These are phyloP conservation scores for Simplicillium sp. DNA, from an alignment of 2,329 filamentous ascomycete genomes.

Conservation along the genomic window DNA sequence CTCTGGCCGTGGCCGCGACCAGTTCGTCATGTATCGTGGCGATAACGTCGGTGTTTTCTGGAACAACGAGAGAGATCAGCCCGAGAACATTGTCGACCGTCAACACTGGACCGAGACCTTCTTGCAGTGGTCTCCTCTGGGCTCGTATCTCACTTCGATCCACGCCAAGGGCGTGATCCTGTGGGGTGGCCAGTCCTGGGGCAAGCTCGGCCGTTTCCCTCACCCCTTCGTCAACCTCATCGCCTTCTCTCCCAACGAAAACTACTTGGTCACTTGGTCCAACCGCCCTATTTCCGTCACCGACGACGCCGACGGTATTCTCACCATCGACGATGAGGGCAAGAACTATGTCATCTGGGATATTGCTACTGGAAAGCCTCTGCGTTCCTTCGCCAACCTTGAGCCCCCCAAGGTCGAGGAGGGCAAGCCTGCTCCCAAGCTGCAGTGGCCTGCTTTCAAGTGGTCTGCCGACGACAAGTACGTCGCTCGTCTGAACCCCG, in stretches of 20 bases:
- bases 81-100: constrained; percentile 83
- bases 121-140: constrained; percentile 93
- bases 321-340: constrained; percentile 87
- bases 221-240: constrained; percentile 94
- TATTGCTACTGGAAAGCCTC: constrained; percentile 75
- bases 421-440: constrained; percentile 67
- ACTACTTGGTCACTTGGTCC: constrained; percentile 94
- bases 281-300: constrained; percentile 87
- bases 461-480: constrained; percentile 98
- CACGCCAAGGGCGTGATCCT: constrained; percentile 95
- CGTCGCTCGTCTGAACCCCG: constrained; percentile 82
- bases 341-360: constrained; percentile 99
- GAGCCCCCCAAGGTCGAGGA: constrained; percentile 57
- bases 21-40: constrained; percentile 89
- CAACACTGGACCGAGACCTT: constrained; percentile 98
- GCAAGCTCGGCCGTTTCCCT: constrained; percentile 82
- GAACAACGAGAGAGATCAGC: constrained; percentile 92
- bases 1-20: constrained; percentile 72
- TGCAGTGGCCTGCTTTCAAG: constrained; percentile 98
- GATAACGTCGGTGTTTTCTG: constrained; percentile 93
- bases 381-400: constrained; percentile 88
- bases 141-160: constrained; percentile 89
- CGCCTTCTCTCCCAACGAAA: constrained; percentile 89
- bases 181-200: constrained; percentile 88
- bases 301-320: constrained; percentile 73